A percentile compares a stretch with the other conserved stretches of the same genome.
phyloP scores from a whole-genome alignment of 768 basidiomycete species.

The Boletus eberwhitei region DNA sequence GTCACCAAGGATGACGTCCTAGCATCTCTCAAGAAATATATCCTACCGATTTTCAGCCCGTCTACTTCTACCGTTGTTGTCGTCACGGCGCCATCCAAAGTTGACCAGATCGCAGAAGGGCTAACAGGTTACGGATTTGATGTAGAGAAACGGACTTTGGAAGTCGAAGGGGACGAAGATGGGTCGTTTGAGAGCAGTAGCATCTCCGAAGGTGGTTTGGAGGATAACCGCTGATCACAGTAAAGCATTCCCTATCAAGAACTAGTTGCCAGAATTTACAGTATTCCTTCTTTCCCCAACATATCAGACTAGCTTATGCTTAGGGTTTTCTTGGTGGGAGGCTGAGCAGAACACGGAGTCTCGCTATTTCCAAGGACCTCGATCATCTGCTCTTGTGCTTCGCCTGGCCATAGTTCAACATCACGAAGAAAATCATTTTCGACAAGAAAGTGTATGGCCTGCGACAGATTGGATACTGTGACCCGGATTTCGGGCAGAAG shows the following conservation, averaged over 20 bases:
- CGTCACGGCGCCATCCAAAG: slow-evolving; percentile 80
- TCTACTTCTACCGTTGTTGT: slow-evolving; percentile 74
- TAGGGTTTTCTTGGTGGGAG: neutral
- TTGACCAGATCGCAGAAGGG: slow-evolving; percentile 62
- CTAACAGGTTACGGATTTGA: slow-evolving; percentile 70
- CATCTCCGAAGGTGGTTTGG: slow-evolving; percentile 32
- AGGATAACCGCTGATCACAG: slow-evolving; percentile 11
- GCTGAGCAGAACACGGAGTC: neutral
- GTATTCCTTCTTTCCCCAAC: neutral
- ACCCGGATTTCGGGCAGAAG: slow-evolving; percentile 82
- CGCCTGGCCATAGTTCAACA: slow-evolving; percentile 79
- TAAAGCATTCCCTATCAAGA: neutral
- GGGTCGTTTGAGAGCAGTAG: slow-evolving; percentile 32
- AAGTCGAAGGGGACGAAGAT: slow-evolving; percentile 54
- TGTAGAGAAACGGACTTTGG: slow-evolving; percentile 68
- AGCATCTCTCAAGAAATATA: slow-evolving; percentile 61
- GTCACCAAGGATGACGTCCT: slow-evolving; percentile 80
- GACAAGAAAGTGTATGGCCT: slow-evolving; percentile 86
- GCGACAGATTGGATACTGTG: slow-evolving; percentile 88
- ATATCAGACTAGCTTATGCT: neutral
- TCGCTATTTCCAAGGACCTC: slow-evolving; percentile 46
- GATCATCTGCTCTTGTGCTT: slow-evolving; percentile 62
- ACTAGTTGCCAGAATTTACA: neutral
- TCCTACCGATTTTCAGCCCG: slow-evolving; percentile 82
- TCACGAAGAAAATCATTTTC: slow-evolving; percentile 82